Conservation (phyloP, 768 basidiomycete species). For the Boletus fagicola region DNA sequence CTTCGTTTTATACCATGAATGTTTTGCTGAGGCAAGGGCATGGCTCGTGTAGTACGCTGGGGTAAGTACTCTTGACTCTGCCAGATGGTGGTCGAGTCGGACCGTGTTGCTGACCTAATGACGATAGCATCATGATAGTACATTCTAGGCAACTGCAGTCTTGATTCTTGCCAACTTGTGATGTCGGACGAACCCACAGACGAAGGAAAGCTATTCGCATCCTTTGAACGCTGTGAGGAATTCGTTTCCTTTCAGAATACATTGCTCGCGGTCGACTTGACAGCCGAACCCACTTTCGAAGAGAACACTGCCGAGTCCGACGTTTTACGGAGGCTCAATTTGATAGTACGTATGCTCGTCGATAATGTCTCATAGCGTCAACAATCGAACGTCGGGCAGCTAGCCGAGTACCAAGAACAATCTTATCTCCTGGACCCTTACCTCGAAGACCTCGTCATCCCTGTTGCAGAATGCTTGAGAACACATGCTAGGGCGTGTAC, state of each 20-base stretch:
- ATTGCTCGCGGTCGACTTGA: constrained; percentile 50
- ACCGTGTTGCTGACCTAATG: constrained; percentile 23
- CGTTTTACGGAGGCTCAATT: constrained; percentile 41
- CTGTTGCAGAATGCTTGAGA: constrained; percentile 67
- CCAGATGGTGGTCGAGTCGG: too few species aligned
- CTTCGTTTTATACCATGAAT: constrained; percentile 44
- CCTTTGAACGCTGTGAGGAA: constrained; percentile 63
- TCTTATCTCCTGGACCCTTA: constrained; percentile 89
- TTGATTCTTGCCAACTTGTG: background rate
- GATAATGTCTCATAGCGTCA: constrained; percentile 1
- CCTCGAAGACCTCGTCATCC: constrained; percentile 74
- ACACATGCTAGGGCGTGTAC: constrained; percentile 46
- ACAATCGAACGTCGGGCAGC: constrained; percentile 42
- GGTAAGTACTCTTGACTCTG: too few species aligned
- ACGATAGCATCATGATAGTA: background rate
- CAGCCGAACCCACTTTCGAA: constrained; percentile 40
- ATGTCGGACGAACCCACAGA: constrained; percentile 40
- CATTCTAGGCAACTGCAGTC: background rate
- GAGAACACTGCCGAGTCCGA: constrained; percentile 44
- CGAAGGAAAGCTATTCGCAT: constrained; percentile 48
- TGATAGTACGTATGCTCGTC: constrained; percentile 47
- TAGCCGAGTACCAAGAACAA: constrained; percentile 90
- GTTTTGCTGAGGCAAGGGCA: constrained; percentile 7
- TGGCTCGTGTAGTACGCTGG: background rate
- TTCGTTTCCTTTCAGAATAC: constrained; percentile 51